These are phyloP conservation scores for Colletotrichum limetticola DNA, from an alignment of 2,329 filamentous ascomycete genomes.

Conservation along the genomic window DNA sequence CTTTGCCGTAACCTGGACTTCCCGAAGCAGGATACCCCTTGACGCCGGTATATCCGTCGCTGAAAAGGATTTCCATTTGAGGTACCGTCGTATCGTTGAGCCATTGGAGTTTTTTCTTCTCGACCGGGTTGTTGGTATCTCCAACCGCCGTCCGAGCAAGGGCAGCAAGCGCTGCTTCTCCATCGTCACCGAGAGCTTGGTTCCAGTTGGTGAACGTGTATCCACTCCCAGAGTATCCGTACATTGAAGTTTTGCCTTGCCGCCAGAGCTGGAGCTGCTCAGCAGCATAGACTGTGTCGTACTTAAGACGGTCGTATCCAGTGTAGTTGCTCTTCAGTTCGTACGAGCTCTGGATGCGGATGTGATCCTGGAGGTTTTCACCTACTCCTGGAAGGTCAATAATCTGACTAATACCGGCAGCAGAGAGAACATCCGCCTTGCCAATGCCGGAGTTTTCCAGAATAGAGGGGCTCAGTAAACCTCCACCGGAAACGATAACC, in stretches of 20 bases:
- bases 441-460: conserved; percentile 70
- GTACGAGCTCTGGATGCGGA: conserved; percentile 46
- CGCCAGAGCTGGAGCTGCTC: conserved; percentile 50
- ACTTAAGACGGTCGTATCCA: conserved; percentile 43
- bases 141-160: conserved; percentile 46
- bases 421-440: conserved; percentile 55
- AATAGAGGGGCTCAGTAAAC: conserved; percentile 65
- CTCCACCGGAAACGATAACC: conserved; percentile 52
- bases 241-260: conserved; percentile 44
- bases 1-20: conserved; percentile 41
- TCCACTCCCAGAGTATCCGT: conserved; percentile 51
- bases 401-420: conserved; percentile 57
- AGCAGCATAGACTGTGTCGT: conserved; percentile 45
- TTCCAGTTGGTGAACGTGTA: conserved; percentile 55
- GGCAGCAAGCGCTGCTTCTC: conserved; percentile 39
- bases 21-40: conserved; percentile 46
- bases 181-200: conserved; percentile 45
- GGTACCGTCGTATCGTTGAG: conserved; percentile 49
- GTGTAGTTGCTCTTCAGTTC: conserved; percentile 44
- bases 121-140: conserved; percentile 42
- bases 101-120: conserved; percentile 52
- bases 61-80: conserved; percentile 55
- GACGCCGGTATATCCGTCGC: conserved; percentile 55
- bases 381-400: conserved; percentile 67
- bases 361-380: conserved; percentile 48